Evolutionary conservation across 352 stramenopile species (phyloP), one percentile per base, ranked within the genome.

Genomic region (Globisporangium paddicum): DNA sequence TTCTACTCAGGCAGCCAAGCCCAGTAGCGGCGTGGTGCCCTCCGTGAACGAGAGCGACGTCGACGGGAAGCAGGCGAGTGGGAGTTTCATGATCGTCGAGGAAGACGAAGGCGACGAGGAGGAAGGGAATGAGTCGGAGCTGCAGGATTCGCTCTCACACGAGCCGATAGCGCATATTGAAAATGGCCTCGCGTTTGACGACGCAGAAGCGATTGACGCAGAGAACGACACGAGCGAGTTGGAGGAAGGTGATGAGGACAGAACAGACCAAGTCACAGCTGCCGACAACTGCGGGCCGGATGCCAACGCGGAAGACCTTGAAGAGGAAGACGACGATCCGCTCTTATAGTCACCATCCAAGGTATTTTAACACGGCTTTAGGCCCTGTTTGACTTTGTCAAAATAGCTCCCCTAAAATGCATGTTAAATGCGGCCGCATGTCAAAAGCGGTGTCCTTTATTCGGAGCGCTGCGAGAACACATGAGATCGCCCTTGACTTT

Each of bases 31-130:
- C 16, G 14, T 6, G 5, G 47, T 5, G n/a, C 9, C 9, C 10
- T 11, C 40, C 25, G 28, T 25, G n/a, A 26, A 34, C 37, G 34
- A 35, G 21, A 56, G 21, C 25, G 21, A 34, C 16, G 18, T 18
- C 9, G 21, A 13, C 28, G 19, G 3, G 18, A 54, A 38, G 21
- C 30, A 28, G 26, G n/a, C 19, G 19, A 32, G 13, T 35, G 30
- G 41, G 10, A 28, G 54, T 0, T 52, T 46, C 32, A 28, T 52
- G 42, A 53, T 61, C 44, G 55, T 61, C 30, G 55, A 61, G 25
- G 55, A 61, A 38, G 55, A 45, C 19, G 55, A 61, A n/a, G 55
- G 54, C 30, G 55, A 45, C 19, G 30, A 53, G 4, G 49, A 37
- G 34, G 51, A 58, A 48, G 51, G 28, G 26, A 54, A 54, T 54